These are phyloP conservation scores for Claviceps sorghi DNA, from an alignment of 2,329 filamentous ascomycete species.

Conservation along the genomic window DNA sequence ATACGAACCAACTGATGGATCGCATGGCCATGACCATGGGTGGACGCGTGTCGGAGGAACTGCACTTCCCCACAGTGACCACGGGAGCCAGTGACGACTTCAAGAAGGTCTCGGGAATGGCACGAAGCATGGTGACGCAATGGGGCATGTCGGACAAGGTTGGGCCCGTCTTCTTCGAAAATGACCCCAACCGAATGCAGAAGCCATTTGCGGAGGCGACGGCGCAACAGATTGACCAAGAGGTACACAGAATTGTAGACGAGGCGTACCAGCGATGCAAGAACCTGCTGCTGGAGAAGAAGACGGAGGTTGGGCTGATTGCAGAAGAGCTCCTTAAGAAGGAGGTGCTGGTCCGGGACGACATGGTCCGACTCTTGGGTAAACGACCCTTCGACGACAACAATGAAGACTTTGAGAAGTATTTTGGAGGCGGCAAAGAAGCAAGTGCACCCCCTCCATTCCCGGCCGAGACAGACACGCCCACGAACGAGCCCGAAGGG, in stretches of 20 bases:
- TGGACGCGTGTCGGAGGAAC: conserved; percentile 84
- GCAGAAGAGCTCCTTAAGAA: conserved; percentile 87
- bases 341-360: conserved; percentile 81
- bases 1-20: conserved; percentile 89
- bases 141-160: conserved; percentile 97
- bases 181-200: conserved; percentile 64
- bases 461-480: conserved; percentile 28
- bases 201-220: conserved; percentile 96
- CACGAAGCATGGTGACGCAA: conserved; percentile 96
- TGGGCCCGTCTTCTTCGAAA: conserved; percentile 81
- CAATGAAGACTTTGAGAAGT: conserved; percentile 88
- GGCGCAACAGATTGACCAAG: conserved; percentile 77
- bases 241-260: conserved; percentile 84
- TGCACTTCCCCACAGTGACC: conserved; percentile 94
- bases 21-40: conserved; percentile 99
- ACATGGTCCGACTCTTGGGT: conserved; percentile 79
- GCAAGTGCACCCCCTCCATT: conserved; percentile 44
- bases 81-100: conserved; percentile 94
- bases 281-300: conserved; percentile 69
- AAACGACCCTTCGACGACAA: conserved; percentile 68
- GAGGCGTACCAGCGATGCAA: conserved; percentile 86
- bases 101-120: conserved; percentile 94
- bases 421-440: conserved; percentile 56
- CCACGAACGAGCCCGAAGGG: conserved; percentile 19
- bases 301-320: conserved; percentile 73